Conservation (phyloP, 2,329 filamentous ascomycete species). For the Colletotrichum liriopes region DNA sequence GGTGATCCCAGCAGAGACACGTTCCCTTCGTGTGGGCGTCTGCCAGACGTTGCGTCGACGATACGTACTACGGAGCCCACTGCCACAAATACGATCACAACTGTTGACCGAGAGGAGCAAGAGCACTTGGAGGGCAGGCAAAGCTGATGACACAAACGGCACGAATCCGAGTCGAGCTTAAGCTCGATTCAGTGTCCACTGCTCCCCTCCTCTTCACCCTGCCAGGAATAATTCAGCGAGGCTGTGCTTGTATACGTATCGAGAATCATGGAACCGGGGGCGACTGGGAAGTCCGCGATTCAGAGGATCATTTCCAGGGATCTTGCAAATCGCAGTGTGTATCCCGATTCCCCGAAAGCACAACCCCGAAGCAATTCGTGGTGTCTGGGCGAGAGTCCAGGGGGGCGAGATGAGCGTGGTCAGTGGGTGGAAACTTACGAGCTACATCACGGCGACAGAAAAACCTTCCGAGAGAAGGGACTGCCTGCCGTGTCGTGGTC, state of each 20-base stretch:
- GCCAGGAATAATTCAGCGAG: constrained; percentile 17
- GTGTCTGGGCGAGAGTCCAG: neutral
- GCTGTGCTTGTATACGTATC: constrained; percentile 41
- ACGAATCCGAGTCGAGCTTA: constrained; percentile 39
- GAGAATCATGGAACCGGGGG: constrained; percentile 26
- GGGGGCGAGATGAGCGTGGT: constrained; percentile 17
- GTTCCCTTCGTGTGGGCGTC: constrained; percentile 24
- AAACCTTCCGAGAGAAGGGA: constrained; percentile 19
- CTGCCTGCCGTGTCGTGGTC: constrained; percentile 8
- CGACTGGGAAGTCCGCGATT: constrained; percentile 37
- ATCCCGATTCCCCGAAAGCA: constrained; percentile 37
- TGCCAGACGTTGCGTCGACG: constrained; percentile 15
- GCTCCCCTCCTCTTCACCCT: neutral
- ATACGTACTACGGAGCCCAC: constrained; percentile 27
- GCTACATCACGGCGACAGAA: constrained; percentile 23
- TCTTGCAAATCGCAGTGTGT: constrained; percentile 42
- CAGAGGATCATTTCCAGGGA: constrained; percentile 43
- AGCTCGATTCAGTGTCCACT: constrained; percentile 29
- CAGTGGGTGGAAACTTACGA: constrained; percentile 12
- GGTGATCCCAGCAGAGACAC: constrained; percentile 37
- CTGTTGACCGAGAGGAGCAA: constrained; percentile 2
- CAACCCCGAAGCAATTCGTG: constrained; percentile 26
- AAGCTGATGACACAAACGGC: constrained; percentile 29
- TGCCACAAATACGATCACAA: constrained; percentile 7
- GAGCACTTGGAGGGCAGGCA: neutral